Evolutionary conservation across 257 asterid species (phyloP).

Genomic region (Lycium barbarum): DNA sequence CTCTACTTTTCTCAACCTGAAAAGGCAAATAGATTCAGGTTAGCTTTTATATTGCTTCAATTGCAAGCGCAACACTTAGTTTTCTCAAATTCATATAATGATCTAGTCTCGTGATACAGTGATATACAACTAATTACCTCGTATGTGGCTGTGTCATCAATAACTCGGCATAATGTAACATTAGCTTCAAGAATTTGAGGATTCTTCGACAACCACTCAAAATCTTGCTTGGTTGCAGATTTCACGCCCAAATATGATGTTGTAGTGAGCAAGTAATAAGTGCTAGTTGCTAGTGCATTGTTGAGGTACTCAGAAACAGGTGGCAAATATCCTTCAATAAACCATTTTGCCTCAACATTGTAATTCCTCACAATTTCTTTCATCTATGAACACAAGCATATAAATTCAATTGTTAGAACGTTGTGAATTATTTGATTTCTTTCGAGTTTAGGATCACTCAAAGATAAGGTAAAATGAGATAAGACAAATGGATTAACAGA

Average conservation of each 20-base stretch:
- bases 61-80: too few relatives aligned
- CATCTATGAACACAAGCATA: constrained; percentile 41
- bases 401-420: too few relatives aligned
- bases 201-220: constrained; percentile 14
- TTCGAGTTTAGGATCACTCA: neutral
- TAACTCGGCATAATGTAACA: constrained; percentile 34
- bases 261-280: constrained; percentile 41
- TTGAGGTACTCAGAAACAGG: constrained; percentile 49
- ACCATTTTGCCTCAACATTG: constrained; percentile 56
- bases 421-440: too few relatives aligned
- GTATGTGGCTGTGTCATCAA: constrained; percentile 48
- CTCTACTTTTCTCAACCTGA: constrained; percentile 55
- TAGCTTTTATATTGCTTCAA: neutral
- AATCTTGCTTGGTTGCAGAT: constrained; percentile 6
- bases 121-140: too few relatives aligned
- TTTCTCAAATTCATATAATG: too few relatives aligned
- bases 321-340: constrained; percentile 51
- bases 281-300: constrained; percentile 46
- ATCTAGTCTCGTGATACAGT: too few relatives aligned
- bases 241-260: constrained; percentile 47
- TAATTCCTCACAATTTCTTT: constrained; percentile 43
- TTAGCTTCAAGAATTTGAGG: constrained; percentile 25
- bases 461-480: too few relatives aligned
- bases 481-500: too few relatives aligned
- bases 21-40: neutral